phyloP scores from a whole-genome alignment of 192 early-diverging fungal species.

The Backusella tarrabulga region DNA sequence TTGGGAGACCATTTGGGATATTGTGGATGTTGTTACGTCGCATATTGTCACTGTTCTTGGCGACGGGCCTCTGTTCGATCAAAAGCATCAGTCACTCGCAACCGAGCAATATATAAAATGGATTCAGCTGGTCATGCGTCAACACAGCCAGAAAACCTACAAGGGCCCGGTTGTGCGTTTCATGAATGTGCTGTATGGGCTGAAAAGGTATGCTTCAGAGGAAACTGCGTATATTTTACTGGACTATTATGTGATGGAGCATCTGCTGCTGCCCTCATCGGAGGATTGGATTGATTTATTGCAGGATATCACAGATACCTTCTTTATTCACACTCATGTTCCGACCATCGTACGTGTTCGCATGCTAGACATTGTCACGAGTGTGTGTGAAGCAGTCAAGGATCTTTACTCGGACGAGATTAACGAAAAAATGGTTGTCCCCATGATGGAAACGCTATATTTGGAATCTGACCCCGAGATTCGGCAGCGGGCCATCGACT shows the following conservation, averaged over 20 bases:
- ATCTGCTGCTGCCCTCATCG: conserved; percentile 52
- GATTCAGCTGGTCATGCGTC: not conserved
- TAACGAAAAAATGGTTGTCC: conserved; percentile 41
- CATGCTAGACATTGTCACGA: conserved; percentile 41
- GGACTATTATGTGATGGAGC: conserved; percentile 50
- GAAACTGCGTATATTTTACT: conserved; percentile 42
- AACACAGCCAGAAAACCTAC: not conserved
- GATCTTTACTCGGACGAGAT: conserved; percentile 53
- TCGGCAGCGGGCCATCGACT: conserved; percentile 30
- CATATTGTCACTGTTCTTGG: not conserved
- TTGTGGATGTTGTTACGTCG: conserved; percentile 15
- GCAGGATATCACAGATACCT: conserved; percentile 40
- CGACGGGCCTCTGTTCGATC: not conserved
- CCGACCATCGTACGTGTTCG: conserved; percentile 22
- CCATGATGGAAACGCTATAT: conserved; percentile 39
- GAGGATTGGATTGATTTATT: conserved; percentile 51
- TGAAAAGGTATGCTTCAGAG: conserved; percentile 44
- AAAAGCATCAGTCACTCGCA: not conserved
- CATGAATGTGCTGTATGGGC: conserved; percentile 42
- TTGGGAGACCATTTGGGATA: conserved; percentile 39
- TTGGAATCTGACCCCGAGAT: conserved; percentile 38
- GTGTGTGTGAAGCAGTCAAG: conserved; percentile 48
- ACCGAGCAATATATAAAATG: conserved; percentile 12
- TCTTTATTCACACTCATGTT: conserved; percentile 34
- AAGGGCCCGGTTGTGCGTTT: conserved; percentile 42